These are phyloP conservation scores for Acanthamoeba comandoni DNA, from an alignment of 208 protist genomes.

Conservation along the genomic window DNA sequence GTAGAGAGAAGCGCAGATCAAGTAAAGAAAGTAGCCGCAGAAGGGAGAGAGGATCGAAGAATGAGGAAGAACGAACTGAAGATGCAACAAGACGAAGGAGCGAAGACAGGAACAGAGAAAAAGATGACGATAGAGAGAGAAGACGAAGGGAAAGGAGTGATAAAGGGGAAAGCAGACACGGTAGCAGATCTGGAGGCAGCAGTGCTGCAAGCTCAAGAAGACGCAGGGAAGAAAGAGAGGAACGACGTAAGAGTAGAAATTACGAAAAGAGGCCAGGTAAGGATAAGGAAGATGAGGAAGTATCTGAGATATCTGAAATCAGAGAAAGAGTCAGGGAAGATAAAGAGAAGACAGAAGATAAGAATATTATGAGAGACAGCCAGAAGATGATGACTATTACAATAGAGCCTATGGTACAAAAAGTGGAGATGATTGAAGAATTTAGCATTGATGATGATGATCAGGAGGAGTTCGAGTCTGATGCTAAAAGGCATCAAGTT, in stretches of 20 bases:
- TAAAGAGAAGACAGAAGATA: not conserved
- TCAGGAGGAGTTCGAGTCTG: not conserved
- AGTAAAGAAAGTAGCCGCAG: slow-evolving; percentile 12
- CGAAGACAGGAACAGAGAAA: slow-evolving; percentile 5
- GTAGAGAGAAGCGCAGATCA: not conserved
- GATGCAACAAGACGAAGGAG: too few relatives aligned
- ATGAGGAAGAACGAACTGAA: too few relatives aligned
- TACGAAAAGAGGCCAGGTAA: too few relatives aligned
- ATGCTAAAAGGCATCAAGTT: not conserved
- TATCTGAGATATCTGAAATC: not conserved
- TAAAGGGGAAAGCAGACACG: too few relatives aligned
- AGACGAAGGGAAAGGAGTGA: too few relatives aligned
- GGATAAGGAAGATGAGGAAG: too few relatives aligned
- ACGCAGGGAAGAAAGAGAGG: too few relatives aligned
- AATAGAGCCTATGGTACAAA: slow-evolving; percentile 11
- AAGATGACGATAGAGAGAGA: too few relatives aligned
- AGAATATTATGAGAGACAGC: not conserved
- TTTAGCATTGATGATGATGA: slow-evolving; percentile 1
- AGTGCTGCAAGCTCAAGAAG: too few relatives aligned
- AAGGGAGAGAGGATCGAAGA: not conserved
- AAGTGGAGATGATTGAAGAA: slow-evolving; percentile 18
- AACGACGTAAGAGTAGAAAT: too few relatives aligned
- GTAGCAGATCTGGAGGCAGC: too few relatives aligned
- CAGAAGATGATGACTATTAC: not conserved
- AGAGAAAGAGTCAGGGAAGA: not conserved